A percentile compares a stretch with the other conserved stretches of the same genome.
Evolutionary conservation across 2,329 filamentous ascomycete genomes (phyloP).

Genomic region (Fusarium pilosicola): DNA sequence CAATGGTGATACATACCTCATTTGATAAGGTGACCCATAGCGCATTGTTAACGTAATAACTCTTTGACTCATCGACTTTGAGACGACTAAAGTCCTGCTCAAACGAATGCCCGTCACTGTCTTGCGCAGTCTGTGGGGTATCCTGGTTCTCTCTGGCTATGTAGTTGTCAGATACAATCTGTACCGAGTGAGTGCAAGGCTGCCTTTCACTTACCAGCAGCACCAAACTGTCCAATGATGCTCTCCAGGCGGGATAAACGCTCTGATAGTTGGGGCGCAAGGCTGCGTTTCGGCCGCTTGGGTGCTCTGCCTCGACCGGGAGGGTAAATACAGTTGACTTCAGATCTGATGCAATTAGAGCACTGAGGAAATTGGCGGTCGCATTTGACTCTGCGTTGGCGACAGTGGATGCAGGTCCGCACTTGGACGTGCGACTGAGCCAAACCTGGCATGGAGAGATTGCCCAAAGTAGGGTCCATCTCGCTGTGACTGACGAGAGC

Average conservation of each 20-base stretch:
- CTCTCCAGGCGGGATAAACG: background rate
- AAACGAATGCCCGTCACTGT: background rate
- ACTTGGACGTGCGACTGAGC: background rate
- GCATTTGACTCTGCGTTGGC: background rate
- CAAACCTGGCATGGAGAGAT: background rate
- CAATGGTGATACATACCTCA: background rate
- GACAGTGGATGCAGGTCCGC: background rate
- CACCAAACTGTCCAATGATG: background rate
- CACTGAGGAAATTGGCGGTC: background rate
- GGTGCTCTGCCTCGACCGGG: background rate
- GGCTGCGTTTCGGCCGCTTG: background rate
- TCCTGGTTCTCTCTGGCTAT: background rate
- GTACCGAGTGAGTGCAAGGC: fast-evolving
- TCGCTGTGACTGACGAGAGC: background rate
- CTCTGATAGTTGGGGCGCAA: background rate
- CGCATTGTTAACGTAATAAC: background rate
- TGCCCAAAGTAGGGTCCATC: background rate
- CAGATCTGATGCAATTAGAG: background rate
- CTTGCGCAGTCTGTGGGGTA: background rate
- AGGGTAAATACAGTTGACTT: background rate
- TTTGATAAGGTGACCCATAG: background rate
- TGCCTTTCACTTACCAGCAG: background rate
- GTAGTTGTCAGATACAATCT: fast-evolving
- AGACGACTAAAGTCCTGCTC: background rate
- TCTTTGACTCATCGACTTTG: background rate